These are phyloP conservation scores for Leptographium galeiforme DNA, from an alignment of 2,329 filamentous ascomycete genomes.

Conservation along the genomic window DNA sequence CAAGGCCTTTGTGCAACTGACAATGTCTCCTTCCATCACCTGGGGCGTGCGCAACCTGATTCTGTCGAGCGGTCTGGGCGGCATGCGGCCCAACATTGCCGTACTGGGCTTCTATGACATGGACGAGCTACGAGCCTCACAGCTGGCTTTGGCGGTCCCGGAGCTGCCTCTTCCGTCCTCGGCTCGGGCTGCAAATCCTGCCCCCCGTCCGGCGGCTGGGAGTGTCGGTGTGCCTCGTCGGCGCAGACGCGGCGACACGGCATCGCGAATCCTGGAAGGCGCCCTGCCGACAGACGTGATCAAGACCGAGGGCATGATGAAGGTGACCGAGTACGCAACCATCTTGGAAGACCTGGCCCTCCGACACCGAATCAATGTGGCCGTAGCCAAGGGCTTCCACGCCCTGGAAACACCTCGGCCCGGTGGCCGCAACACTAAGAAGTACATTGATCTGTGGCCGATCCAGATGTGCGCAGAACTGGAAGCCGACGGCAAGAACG, in stretches of 20 bases:
- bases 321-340: constrained; percentile 62
- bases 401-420: constrained; percentile 56
- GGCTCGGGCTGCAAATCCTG: neutral
- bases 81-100: constrained; percentile 82
- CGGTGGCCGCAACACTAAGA: constrained; percentile 52
- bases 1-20: constrained; percentile 80
- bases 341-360: constrained; percentile 72
- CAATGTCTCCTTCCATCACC: constrained; percentile 67
- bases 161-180: neutral
- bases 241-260: constrained; percentile 38
- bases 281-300: constrained; percentile 57
- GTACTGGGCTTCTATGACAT: constrained; percentile 71
- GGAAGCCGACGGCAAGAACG: constrained; percentile 48
- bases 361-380: constrained; percentile 69
- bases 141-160: constrained; percentile 33
- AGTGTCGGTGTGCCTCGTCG: constrained; percentile 2
- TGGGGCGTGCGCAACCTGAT: constrained; percentile 80
- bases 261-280: constrained; percentile 41
- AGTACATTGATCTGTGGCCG: constrained; percentile 79
- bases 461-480: constrained; percentile 89
- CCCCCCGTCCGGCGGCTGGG: neutral
- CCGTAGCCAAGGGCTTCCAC: constrained; percentile 70
- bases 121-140: constrained; percentile 54
- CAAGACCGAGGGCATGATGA: constrained; percentile 54
- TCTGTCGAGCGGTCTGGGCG: constrained; percentile 66